A percentile compares a stretch with the other conserved stretches of the same genome.
Evolutionary conservation across 768 basidiomycete species (phyloP).

Genomic region (Leccinum incarnatum): DNA sequence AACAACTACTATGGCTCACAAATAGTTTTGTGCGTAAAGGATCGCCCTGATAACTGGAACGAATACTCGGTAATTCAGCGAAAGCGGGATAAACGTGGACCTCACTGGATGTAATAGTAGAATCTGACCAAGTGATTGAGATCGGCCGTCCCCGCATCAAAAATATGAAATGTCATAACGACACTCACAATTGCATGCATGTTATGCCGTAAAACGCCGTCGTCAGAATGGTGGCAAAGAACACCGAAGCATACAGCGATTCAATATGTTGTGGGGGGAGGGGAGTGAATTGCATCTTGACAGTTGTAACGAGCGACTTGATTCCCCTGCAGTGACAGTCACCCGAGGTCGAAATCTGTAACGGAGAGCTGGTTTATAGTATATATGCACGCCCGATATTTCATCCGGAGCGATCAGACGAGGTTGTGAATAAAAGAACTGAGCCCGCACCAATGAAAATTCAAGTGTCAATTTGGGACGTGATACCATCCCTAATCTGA

Average conservation of each 20-base stretch:
- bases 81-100: not conserved
- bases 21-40: constrained; percentile 1
- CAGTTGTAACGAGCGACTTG: not conserved
- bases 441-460: not conserved
- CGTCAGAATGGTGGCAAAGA: not conserved
- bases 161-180: not conserved
- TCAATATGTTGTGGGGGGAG: not conserved
- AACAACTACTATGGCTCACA: constrained; percentile 6
- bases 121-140: not conserved
- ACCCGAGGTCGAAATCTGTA: not conserved
- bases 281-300: not conserved
- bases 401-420: not conserved
- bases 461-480: not conserved
- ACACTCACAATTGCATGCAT: not conserved
- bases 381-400: not conserved
- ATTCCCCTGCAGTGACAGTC: not conserved
- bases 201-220: not conserved
- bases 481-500: not conserved
- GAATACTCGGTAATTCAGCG: not conserved
- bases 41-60: constrained; percentile 9
- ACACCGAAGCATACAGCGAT: not conserved
- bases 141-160: not conserved
- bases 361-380: not conserved
- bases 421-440: not conserved
- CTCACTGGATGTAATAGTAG: constrained; percentile 6